Percentiles rank a stretch among this genome's conserved stretches.
Conservation (phyloP, 179 eudicot genomes). For the Silene noctiflora region DNA sequence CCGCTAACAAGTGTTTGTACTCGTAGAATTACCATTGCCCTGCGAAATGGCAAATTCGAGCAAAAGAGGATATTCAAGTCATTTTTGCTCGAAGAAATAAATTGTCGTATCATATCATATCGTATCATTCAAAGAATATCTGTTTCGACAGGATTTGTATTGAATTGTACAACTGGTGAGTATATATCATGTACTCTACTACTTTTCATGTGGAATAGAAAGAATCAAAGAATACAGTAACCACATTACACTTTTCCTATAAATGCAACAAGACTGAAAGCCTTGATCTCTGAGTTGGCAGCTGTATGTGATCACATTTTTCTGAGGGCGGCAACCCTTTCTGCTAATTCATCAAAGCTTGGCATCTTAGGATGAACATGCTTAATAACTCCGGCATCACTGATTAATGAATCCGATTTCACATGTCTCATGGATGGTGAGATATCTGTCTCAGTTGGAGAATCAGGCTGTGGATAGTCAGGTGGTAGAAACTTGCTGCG, state of each 20-base stretch:
- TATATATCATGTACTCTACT: background rate
- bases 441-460: background rate
- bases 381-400: constrained; percentile 18
- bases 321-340: constrained; percentile 48
- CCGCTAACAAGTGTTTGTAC: background rate
- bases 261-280: constrained; percentile 13
- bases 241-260: constrained; percentile 8
- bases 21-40: background rate
- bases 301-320: constrained; percentile 8
- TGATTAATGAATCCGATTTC: constrained; percentile 39
- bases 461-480: constrained; percentile 13
- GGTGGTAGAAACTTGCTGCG: constrained; percentile 22
- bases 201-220: constrained; percentile 2
- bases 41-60: background rate
- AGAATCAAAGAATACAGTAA: background rate
- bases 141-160: background rate
- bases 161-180: background rate
- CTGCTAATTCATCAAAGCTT: constrained; percentile 63
- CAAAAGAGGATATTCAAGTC: background rate
- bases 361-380: constrained; percentile 62
- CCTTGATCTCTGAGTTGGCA: no score
- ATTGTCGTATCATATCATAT: background rate
- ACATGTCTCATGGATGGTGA: constrained; percentile 24
- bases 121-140: background rate
- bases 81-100: background rate